Conservation (phyloP, 179 eudicot genomes). For the Beta macrorhiza region DNA sequence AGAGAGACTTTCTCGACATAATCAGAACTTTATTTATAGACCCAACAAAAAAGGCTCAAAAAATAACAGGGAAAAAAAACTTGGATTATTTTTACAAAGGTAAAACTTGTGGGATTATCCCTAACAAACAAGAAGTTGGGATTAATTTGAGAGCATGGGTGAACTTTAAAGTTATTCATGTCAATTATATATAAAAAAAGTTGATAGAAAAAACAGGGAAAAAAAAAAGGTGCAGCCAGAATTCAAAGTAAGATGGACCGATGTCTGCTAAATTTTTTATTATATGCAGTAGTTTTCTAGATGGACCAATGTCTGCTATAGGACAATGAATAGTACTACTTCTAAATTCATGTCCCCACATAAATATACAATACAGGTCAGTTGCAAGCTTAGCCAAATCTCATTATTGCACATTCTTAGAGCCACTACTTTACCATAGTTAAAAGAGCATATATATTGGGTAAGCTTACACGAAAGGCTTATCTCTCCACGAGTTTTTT, state of each 20-base stretch:
- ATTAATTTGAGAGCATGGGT: no score
- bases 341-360: slow-evolving; percentile 9
- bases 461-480: background rate
- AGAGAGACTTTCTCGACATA: no score
- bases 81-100: no score
- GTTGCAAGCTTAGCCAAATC: slow-evolving; percentile 12
- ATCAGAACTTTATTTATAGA: no score
- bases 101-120: no score
- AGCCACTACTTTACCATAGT: background rate
- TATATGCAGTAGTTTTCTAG: no score
- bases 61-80: no score
- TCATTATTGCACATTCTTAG: background rate
- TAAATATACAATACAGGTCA: slow-evolving; percentile 1
- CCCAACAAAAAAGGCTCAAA: no score
- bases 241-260: background rate
- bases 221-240: background rate
- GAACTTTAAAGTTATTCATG: no score
- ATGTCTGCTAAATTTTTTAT: background rate
- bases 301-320: background rate
- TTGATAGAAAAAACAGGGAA: no score
- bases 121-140: no score
- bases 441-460: background rate
- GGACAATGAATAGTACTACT: slow-evolving; percentile 11
- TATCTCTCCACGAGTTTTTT: background rate
- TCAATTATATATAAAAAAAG: background rate